phyloP scores from a whole-genome alignment of 2,329 filamentous ascomycete species.

The Penicillium sp. region DNA sequence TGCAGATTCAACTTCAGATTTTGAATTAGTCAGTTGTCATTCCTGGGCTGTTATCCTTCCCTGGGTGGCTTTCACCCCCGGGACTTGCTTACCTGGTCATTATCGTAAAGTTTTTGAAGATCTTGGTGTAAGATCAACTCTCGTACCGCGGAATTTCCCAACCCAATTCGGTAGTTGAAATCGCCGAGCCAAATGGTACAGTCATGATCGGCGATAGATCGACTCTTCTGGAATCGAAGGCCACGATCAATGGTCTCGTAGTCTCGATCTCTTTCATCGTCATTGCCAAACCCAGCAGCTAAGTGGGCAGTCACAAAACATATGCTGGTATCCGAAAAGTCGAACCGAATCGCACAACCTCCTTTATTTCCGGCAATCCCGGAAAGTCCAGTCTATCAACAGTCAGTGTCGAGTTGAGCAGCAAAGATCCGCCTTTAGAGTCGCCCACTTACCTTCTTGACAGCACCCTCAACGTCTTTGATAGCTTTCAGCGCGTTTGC shows the following conservation, averaged over 20 bases:
- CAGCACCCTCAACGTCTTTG: conserved; percentile 92
- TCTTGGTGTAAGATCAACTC: conserved; percentile 66
- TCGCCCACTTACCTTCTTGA: conserved; percentile 64
- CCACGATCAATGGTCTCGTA: conserved; percentile 85
- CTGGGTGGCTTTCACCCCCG: background rate
- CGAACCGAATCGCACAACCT: conserved; percentile 90
- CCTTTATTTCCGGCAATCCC: conserved; percentile 98
- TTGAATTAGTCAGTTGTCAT: background rate
- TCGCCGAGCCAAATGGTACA: conserved; percentile 93
- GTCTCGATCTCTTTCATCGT: conserved; percentile 90
- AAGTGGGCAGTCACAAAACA: conserved; percentile 96
- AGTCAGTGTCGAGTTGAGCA: too few relatives aligned
- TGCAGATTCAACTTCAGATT: conserved; percentile 67
- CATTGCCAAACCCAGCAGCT: conserved; percentile 92
- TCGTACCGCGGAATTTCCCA: conserved; percentile 71
- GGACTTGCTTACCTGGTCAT: conserved; percentile 64
- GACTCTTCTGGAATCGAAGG: conserved; percentile 81
- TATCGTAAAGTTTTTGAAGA: conserved; percentile 74
- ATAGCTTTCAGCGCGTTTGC: conserved; percentile 70
- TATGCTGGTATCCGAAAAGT: conserved; percentile 85
- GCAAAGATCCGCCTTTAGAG: background rate
- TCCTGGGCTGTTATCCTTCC: too few relatives aligned
- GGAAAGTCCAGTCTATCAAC: conserved; percentile 68
- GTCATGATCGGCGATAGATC: conserved; percentile 85
- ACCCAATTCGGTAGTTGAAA: conserved; percentile 95